These are phyloP conservation scores for Suillus occidentalis DNA, from an alignment of 768 basidiomycete species.

Conservation along the genomic window DNA sequence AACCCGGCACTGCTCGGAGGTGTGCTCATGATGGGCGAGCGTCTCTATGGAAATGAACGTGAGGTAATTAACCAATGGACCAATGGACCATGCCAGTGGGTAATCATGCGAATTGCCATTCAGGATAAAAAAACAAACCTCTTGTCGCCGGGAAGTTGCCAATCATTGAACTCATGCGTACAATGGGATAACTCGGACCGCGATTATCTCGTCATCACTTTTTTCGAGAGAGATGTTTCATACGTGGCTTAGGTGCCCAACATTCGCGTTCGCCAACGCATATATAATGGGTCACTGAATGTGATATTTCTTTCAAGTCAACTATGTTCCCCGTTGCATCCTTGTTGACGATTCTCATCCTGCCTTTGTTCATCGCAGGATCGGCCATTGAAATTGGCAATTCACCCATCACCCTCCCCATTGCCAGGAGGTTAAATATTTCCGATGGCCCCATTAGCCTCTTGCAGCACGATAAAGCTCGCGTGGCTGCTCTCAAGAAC, in stretches of 20 bases:
- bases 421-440: conserved; percentile 53
- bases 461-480: conserved; percentile 49
- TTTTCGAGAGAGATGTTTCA: neutral
- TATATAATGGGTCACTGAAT: neutral
- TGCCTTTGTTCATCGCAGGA: conserved; percentile 46
- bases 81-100: neutral
- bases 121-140: neutral
- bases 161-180: neutral
- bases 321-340: conserved; percentile 40
- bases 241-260: neutral
- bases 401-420: conserved; percentile 44
- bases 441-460: conserved; percentile 47
- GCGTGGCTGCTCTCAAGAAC: conserved; percentile 32
- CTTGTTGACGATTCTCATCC: conserved; percentile 45
- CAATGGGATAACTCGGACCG: neutral
- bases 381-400: conserved; percentile 42
- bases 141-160: neutral
- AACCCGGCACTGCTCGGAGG: neutral
- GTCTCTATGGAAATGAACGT: neutral
- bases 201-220: neutral
- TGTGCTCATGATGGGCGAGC: neutral
- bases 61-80: neutral
- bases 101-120: neutral
- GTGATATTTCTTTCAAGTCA: neutral
- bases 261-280: neutral